Evolutionary conservation across 441 rosid species (phyloP).

Genomic region (Erodium trifolium): DNA sequence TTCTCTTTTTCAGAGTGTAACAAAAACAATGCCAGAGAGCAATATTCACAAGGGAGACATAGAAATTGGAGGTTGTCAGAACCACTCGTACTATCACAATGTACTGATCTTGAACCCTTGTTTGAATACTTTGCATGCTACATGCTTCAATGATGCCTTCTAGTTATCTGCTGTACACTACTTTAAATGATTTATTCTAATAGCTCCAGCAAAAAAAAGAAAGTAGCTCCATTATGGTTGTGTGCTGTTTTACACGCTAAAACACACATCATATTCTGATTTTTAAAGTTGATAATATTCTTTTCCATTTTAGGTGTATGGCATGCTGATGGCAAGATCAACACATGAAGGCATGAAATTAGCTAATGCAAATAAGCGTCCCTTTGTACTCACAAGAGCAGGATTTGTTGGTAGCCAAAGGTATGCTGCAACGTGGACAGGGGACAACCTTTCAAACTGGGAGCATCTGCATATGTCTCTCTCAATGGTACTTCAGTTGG

Average conservation of each 20-base stretch:
- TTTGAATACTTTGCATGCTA: slow-evolving; percentile 8
- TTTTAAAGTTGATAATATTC: slow-evolving; percentile 6
- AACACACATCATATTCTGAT: slow-evolving; percentile 13
- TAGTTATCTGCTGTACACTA: background rate
- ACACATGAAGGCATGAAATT: slow-evolving; percentile 79
- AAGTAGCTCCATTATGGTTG: background rate
- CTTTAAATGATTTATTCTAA: background rate
- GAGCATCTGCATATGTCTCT: slow-evolving; percentile 88
- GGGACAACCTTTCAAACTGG: slow-evolving; percentile 94
- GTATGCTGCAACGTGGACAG: slow-evolving; percentile 95
- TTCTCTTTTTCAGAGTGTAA: slow-evolving; percentile 45
- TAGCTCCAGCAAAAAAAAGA: background rate
- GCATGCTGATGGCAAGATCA: slow-evolving; percentile 90
- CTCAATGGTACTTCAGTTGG: slow-evolving; percentile 92
- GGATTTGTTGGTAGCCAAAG: slow-evolving; percentile 89
- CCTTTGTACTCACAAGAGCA: slow-evolving; percentile 94
- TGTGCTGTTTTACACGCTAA: slow-evolving; percentile 1
- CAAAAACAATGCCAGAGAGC: slow-evolving; percentile 88
- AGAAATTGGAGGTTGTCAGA: slow-evolving; percentile 79
- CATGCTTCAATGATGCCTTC: background rate
- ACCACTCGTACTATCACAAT: slow-evolving; percentile 86
- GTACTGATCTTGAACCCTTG: slow-evolving; percentile 33
- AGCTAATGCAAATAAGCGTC: slow-evolving; percentile 66
- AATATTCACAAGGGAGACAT: slow-evolving; percentile 74
- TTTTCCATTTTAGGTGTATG: slow-evolving; percentile 55